These are phyloP conservation scores for Excoecaria agallocha DNA, from an alignment of 345 rosid genomes.

Conservation along the genomic window DNA sequence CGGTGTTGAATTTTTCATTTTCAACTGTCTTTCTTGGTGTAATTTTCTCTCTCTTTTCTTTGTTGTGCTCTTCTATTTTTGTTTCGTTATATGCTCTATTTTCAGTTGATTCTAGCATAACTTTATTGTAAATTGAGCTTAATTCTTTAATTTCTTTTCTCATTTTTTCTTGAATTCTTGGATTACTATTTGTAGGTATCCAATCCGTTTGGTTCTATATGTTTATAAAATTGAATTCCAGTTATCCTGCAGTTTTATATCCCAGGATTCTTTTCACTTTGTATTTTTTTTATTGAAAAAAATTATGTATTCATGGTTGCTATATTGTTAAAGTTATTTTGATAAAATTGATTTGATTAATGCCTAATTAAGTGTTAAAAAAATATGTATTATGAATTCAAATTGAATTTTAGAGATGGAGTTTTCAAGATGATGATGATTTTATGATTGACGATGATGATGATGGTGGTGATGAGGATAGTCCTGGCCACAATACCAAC, in stretches of 20 bases:
- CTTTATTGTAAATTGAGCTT: neutral
- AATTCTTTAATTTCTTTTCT: neutral
- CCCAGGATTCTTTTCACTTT: neutral
- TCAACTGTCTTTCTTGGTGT: slow-evolving; percentile 87
- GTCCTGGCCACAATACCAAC: slow-evolving; percentile 26
- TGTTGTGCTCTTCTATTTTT: neutral
- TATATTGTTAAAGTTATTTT: neutral
- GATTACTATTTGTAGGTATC: slow-evolving; percentile 7
- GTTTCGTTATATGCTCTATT: neutral
- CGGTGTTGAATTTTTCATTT: slow-evolving; percentile 70
- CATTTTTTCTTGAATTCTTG: neutral
- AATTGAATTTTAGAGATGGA: too few species aligned
- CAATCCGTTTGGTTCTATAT: slow-evolving; percentile 1
- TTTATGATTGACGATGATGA: too few species aligned
- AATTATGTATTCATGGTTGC: neutral
- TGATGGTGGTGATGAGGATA: slow-evolving; percentile 39
- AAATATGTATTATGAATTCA: too few species aligned
- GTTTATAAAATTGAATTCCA: neutral
- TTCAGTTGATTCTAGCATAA: neutral
- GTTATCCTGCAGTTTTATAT: neutral
- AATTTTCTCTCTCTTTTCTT: neutral
- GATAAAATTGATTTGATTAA: too few species aligned
- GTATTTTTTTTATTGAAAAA: too few species aligned
- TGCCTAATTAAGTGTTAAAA: too few species aligned
- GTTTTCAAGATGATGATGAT: too few species aligned